Evolutionary conservation across 192 early-diverging fungal species (phyloP).

Genomic region (Backusella westeae): DNA sequence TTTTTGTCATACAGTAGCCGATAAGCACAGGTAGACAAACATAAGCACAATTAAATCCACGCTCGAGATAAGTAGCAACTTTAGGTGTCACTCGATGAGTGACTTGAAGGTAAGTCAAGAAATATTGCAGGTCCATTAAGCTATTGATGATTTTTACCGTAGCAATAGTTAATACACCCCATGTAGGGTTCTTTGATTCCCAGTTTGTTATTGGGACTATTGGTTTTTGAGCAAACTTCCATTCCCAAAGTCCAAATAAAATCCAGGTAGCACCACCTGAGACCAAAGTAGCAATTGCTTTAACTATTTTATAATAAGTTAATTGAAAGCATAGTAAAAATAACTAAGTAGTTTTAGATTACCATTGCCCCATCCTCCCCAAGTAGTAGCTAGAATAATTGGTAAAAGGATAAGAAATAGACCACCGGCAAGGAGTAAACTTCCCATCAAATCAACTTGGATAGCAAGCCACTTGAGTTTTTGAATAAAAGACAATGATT

Average conservation of each 20-base stretch:
- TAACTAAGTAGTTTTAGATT: background rate
- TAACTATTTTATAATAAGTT: background rate
- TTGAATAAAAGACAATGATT: background rate
- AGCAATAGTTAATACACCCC: constrained; percentile 9
- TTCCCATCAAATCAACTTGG: constrained; percentile 11
- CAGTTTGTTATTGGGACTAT: constrained; percentile 11
- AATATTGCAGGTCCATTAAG: constrained; percentile 2
- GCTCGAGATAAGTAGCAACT: constrained; percentile 11
- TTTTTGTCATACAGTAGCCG: constrained; percentile 17
- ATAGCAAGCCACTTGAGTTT: background rate
- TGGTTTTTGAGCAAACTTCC: constrained; percentile 9
- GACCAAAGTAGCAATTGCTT: constrained; percentile 7
- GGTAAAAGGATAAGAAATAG: constrained; percentile 18
- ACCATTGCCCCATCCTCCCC: constrained; percentile 16
- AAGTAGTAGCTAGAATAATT: constrained; percentile 12
- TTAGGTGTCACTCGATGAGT: constrained; percentile 8
- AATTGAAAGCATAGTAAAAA: background rate
- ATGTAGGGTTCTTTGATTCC: constrained; percentile 3
- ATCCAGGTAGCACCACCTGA: background rate
- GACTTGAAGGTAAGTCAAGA: constrained; percentile 14
- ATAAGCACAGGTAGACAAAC: background rate
- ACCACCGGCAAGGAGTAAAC: constrained; percentile 10
- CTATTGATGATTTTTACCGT: constrained; percentile 5
- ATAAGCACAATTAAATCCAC: constrained; percentile 10
- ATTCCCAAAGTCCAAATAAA: constrained; percentile 19